Evolutionary conservation across 2,329 filamentous ascomycete species (phyloP).

Genomic region (Fusarium virguliforme): DNA sequence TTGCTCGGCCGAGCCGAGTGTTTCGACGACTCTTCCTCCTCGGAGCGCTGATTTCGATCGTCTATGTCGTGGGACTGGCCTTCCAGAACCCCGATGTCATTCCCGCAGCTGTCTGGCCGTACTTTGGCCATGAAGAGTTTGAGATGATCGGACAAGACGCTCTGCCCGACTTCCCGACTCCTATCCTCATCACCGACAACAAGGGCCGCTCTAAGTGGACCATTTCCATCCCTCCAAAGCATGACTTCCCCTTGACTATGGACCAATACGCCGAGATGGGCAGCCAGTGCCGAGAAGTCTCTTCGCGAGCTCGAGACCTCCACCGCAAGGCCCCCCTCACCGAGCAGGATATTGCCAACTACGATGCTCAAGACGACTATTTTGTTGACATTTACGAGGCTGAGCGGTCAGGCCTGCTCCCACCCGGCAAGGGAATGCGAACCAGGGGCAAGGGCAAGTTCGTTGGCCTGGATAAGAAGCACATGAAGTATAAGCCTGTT

Average conservation of each 20-base stretch:
- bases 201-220: conserved; percentile 82
- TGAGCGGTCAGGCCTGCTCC: conserved; percentile 74
- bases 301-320: conserved; percentile 69
- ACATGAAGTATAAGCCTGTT: conserved; percentile 65
- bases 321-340: conserved; percentile 56
- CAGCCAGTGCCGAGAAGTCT: conserved; percentile 76
- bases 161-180: conserved; percentile 81
- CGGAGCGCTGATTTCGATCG: conserved; percentile 64
- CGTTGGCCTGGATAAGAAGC: conserved; percentile 65
- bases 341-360: conserved; percentile 65
- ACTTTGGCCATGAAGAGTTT: conserved; percentile 68
- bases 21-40: conserved; percentile 71
- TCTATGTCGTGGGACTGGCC: conserved; percentile 63
- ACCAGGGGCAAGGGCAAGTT: conserved; percentile 62
- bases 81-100: conserved; percentile 52
- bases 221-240: conserved; percentile 79
- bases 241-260: conserved; percentile 77
- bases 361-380: conserved; percentile 76
- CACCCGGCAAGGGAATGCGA: conserved; percentile 55
- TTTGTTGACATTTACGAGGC: conserved; percentile 85
- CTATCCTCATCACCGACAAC: conserved; percentile 78
- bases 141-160: conserved; percentile 78
- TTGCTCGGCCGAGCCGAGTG: conserved; percentile 70
- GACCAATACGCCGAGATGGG: conserved; percentile 80
- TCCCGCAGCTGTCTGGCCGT: conserved; percentile 55